Evolutionary conservation across 2,329 filamentous ascomycete genomes (phyloP).

Genomic region (Dactylellina haptotyla): DNA sequence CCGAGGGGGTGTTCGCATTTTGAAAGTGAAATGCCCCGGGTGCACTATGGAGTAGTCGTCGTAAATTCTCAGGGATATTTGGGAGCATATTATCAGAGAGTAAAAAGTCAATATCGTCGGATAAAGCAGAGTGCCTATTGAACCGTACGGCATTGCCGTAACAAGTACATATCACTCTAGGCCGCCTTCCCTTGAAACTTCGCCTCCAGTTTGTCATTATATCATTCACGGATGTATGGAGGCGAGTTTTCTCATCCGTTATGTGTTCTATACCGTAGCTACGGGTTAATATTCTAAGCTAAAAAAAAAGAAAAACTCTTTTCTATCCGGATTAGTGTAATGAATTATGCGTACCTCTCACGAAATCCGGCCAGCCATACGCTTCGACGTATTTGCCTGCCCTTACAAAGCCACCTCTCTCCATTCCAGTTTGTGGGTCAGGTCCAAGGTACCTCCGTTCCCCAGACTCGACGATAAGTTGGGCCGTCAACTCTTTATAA

Average conservation of each 20-base stretch:
- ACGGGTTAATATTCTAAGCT: background rate
- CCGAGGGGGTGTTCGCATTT: background rate
- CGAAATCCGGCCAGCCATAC: conserved; percentile 28
- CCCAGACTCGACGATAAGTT: conserved; percentile 20
- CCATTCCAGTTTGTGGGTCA: background rate
- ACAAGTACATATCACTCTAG: conserved; percentile 26
- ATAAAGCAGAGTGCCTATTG: conserved; percentile 26
- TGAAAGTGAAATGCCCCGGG: conserved; percentile 1
- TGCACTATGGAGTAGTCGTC: background rate
- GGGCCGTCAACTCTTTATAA: conserved; percentile 27
- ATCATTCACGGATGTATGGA: background rate
- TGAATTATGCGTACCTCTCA: background rate
- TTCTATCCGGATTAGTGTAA: background rate
- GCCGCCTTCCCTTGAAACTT: conserved; percentile 23
- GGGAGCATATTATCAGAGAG: conserved; percentile 1
- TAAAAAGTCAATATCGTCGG: conserved; percentile 29
- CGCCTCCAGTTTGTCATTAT: conserved; percentile 28
- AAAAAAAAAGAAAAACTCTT: too few species aligned
- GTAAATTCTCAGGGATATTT: background rate
- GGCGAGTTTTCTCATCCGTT: conserved; percentile 4
- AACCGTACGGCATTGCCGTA: conserved; percentile 13
- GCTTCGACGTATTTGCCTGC: conserved; percentile 2
- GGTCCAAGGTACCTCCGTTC: background rate
- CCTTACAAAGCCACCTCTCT: conserved; percentile 4
- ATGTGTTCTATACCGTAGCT: conserved; percentile 27